Conservation (phyloP, 2,329 filamentous ascomycete genomes). For the Colletotrichum tofieldiae region DNA sequence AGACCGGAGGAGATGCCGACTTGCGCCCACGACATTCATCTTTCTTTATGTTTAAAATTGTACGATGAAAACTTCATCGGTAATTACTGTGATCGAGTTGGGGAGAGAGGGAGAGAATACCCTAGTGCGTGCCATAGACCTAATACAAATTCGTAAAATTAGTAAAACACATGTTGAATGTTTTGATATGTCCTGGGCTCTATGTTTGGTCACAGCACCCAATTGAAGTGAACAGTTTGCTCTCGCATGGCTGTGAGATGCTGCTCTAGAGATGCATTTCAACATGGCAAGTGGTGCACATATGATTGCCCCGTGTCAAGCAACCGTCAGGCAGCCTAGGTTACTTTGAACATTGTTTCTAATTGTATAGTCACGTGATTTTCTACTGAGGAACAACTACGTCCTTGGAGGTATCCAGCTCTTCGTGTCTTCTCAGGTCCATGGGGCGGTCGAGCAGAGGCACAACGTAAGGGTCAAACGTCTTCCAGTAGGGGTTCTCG, state of each 20-base stretch:
- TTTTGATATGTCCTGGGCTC: not conserved
- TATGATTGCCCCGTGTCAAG: not conserved
- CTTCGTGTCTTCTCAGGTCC: slow-evolving; percentile 79
- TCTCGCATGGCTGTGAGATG: not conserved
- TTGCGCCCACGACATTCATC: slow-evolving; percentile 15
- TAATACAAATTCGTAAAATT: slow-evolving; percentile 43
- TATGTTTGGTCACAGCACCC: not conserved
- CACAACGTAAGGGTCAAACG: slow-evolving; percentile 81
- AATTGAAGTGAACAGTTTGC: not conserved
- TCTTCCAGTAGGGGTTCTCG: slow-evolving; percentile 82
- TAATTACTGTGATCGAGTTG: slow-evolving; percentile 41
- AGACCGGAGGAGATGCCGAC: slow-evolving; percentile 34
- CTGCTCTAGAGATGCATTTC: not conserved
- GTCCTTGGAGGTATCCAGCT: slow-evolving; percentile 72
- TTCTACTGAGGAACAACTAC: slow-evolving; percentile 55
- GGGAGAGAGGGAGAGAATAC: slow-evolving; percentile 35
- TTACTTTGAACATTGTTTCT: not conserved
- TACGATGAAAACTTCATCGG: slow-evolving; percentile 43
- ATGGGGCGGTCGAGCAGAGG: slow-evolving; percentile 78
- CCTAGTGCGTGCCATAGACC: slow-evolving; percentile 37
- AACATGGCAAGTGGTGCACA: not conserved
- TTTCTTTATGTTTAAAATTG: slow-evolving; percentile 44
- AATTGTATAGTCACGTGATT: not conserved
- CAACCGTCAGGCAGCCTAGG: not conserved
- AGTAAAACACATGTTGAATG: not conserved